Conservation (phyloP, 257 asterid species). For the Craterostigma plantagineum region DNA sequence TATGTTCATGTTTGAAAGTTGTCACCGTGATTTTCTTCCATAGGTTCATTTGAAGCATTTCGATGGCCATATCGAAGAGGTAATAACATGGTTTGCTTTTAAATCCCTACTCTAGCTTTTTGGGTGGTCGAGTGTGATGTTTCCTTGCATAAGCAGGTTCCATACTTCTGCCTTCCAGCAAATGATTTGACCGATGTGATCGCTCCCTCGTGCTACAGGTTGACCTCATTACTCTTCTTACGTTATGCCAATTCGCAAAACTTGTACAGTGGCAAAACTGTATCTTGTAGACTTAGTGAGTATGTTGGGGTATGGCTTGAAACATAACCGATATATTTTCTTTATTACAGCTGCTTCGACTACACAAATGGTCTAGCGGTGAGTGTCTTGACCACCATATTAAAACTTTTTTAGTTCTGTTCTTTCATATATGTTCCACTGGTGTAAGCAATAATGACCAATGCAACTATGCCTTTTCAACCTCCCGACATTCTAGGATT, state of each 20-base stretch:
- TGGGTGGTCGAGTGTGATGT: not conserved
- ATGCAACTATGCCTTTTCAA: no score
- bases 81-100: slow-evolving; percentile 13
- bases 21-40: slow-evolving; percentile 9
- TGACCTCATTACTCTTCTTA: slow-evolving; percentile 10
- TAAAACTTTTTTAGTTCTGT: no score
- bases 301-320: no score
- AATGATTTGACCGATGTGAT: slow-evolving; percentile 89
- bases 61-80: slow-evolving; percentile 98
- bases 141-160: slow-evolving; percentile 46
- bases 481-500: slow-evolving; percentile 43
- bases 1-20: not conserved
- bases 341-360: slow-evolving; percentile 86
- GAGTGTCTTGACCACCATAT: slow-evolving; percentile 23
- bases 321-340: not conserved
- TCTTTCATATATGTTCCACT: no score
- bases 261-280: no score
- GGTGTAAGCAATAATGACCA: no score
- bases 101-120: slow-evolving; percentile 12
- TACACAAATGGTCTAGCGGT: slow-evolving; percentile 96
- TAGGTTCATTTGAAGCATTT: slow-evolving; percentile 97
- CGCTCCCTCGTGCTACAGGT: slow-evolving; percentile 99
- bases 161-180: slow-evolving; percentile 97
- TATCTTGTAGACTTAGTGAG: no score
- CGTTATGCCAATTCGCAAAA: not conserved